Conservation (phyloP, 2,329 filamentous ascomycete genomes). For the Westerdykella aurantiaca region DNA sequence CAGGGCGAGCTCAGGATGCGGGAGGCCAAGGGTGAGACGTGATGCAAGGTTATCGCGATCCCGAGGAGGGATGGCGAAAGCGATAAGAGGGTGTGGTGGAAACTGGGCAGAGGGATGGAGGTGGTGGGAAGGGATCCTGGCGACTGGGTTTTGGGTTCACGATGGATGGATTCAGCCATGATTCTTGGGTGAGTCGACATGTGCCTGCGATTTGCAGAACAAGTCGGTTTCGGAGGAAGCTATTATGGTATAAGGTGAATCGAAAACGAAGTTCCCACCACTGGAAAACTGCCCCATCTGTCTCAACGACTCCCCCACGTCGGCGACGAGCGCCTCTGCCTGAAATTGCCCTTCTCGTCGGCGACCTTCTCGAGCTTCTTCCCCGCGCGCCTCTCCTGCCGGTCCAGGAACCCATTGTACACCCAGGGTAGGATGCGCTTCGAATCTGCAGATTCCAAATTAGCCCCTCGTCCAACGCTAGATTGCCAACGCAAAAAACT, state of each 20-base stretch:
- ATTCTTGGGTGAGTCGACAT: no score
- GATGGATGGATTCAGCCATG: no score
- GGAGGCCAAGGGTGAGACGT: neutral
- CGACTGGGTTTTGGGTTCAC: no score
- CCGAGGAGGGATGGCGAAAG: neutral
- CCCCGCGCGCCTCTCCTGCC: conserved; percentile 30
- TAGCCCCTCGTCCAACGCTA: neutral
- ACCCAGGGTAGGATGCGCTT: conserved; percentile 29
- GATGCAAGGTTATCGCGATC: neutral
- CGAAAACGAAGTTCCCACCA: no score
- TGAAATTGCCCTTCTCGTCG: conserved; percentile 36
- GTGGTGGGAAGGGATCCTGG: no score
- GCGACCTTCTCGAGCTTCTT: conserved; percentile 35
- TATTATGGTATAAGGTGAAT: no score
- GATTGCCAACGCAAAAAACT: conserved; percentile 22
- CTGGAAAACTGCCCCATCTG: no score
- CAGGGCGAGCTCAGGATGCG: neutral
- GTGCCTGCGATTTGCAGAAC: no score
- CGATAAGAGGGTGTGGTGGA: no score
- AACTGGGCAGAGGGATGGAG: no score
- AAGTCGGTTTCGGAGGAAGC: no score
- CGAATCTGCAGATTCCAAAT: conserved; percentile 25
- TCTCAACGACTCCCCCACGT: conserved; percentile 22
- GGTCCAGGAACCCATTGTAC: conserved; percentile 33
- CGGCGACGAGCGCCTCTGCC: conserved; percentile 32